Base-by-base conservation (phyloP, 371 early-diverging fungal species). In the Chytridiales sp. region DNA sequence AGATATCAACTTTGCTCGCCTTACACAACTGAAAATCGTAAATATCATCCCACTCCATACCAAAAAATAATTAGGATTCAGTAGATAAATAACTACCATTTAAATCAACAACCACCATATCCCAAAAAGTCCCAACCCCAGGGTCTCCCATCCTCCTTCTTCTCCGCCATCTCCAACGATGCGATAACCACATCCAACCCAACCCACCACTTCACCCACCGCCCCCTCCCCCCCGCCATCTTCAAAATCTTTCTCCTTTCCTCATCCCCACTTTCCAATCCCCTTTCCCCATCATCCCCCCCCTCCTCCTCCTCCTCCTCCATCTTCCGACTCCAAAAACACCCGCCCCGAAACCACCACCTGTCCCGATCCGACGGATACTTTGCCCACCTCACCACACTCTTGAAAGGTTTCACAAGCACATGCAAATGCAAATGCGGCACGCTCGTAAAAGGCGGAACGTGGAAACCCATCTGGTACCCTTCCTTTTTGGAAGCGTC, bases 391-490 rank as follows among this genome's bases (percentile, higher is more conserved):
- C 67, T 44, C 9, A 65, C 42, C 66, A 66, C 59, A 39, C 56
- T 63, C 48, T 62, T 67, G 43, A 79, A 86, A 2, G 86, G 86
- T 43, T 66, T 57, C 0, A 67, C 83, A 34, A 84, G 68, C 6
- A 72, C 79, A 68, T 86, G 86, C 61, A 83, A 56, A 58, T 84
- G 86, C 27, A 86, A 54, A 69, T 86, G 86, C 24, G 73, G 47
- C 11, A 86, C 69, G 17, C 80, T 79, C 32, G 75, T 82, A 60
- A 82, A 86, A 4, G 86, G 86, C 22, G 86, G 86, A 6, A 82
- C 78, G 68, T 86, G 86, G 62, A 86, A 86, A n/a, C 86, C 86
- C 5, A 21, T 6, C 53, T 29, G 8, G 22, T 11, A 6, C 5
- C 27, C 22, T 32, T n/a, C 47, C 21, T 8, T 19, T 5, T 40